Evolutionary conservation across 2,329 filamentous ascomycete species (phyloP), one percentile per base, ranked within the genome.

Genomic region (Pseudopyrenochaeta lycopersici): DNA sequence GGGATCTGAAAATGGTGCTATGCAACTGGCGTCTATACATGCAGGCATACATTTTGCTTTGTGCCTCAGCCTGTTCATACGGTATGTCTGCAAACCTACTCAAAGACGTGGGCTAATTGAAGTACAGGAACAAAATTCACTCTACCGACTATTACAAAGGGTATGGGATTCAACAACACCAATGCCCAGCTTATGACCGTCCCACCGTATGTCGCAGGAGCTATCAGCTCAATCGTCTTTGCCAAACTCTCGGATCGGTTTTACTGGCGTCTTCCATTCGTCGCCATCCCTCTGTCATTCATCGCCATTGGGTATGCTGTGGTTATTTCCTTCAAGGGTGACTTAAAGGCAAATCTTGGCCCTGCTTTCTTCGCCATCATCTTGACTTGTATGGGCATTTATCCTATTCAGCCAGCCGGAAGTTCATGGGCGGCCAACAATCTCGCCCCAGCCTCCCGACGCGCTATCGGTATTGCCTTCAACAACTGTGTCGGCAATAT

Each of bases 311-410:
- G 77, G 4, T 76, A 77, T 1, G 76, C 75, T 1, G 75, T 80
- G 4, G 74, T 81, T 3, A 77, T 77, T 14, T 73, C 73, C 23
- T 72, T 74, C 20, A 54, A 74, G 1, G 73, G 59, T 4, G 61
- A 75, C 5, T 77, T 80, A 35, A 58, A 73, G 29, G 51, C 74
- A 20, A 78, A 80, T 47, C 72, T 81, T 11, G 74, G 70, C 0
- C 53, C 77, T 1, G 77, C 77, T 56, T 80, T 80, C 53, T 79
- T 80, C 48, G 77, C 74, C 0, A 73, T 81, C 1, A 77, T 74
- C 36, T 62, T 82, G 1, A 75, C 78, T 0, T 78, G 68, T 18
- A 62, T 76, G 1, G 73, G 76, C 31, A 49, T 69, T 9, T 70
- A 71, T 38, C 62, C 64, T 3, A 62, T 67, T 38, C 39, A 61